phyloP scores from a whole-genome alignment of 495 filamentous ascomycete genomes.

The Aspergillus haitiensis region DNA sequence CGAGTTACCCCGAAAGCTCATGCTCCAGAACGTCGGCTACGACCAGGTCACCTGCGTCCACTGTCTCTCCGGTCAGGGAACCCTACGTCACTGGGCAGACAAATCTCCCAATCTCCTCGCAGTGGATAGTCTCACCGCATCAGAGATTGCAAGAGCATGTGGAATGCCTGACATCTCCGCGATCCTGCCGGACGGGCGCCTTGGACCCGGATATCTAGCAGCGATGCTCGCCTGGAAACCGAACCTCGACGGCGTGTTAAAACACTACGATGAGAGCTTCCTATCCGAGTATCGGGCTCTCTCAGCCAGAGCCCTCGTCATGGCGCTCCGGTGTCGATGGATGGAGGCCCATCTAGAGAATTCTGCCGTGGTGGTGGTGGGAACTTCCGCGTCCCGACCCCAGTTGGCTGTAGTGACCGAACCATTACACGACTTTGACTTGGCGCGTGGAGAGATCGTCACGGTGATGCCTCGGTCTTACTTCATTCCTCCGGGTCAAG shows the following conservation, averaged over 20 bases:
- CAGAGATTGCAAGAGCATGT: background rate
- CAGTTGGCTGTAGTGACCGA: background rate
- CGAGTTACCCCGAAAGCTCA: background rate
- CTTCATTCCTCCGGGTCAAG: no score
- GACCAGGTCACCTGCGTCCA: background rate
- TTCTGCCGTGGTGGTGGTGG: constrained; percentile 1
- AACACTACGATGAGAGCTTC: background rate
- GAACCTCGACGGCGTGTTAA: background rate
- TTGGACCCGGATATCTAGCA: background rate
- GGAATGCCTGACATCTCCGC: background rate
- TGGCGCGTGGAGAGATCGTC: no score
- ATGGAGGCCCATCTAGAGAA: background rate
- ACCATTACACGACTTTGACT: background rate
- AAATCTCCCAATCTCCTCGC: background rate
- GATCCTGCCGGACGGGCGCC: background rate
- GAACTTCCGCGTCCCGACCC: background rate
- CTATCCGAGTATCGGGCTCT: background rate
- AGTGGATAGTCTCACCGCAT: background rate
- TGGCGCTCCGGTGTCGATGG: background rate
- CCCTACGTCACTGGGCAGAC: background rate
- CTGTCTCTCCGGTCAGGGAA: background rate
- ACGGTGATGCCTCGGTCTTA: no score
- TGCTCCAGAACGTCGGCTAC: background rate
- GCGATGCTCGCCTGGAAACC: background rate
- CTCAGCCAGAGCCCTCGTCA: background rate